A percentile compares a stretch with the other conserved stretches of the same genome.
phyloP scores from a whole-genome alignment of 2,329 filamentous ascomycete genomes.

The Xylaria sp. region DNA sequence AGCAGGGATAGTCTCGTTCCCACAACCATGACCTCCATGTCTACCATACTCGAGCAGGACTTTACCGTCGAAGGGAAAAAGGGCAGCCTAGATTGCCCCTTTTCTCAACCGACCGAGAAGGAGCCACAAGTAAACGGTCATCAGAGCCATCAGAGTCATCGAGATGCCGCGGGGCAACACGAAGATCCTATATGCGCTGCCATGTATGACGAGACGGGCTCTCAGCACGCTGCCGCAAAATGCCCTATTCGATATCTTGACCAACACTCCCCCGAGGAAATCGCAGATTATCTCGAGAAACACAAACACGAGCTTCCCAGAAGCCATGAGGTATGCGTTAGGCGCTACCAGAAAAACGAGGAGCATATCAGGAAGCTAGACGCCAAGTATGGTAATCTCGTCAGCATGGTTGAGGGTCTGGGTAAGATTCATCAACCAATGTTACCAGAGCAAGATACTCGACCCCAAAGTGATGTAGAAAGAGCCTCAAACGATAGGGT shows the following conservation, averaged over 20 bases:
- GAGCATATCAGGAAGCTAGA: conserved; percentile 88
- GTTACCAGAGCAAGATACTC: conserved; percentile 71
- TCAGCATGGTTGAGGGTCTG: conserved; percentile 93
- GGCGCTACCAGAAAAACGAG: conserved; percentile 88
- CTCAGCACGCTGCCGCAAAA: conserved; percentile 66
- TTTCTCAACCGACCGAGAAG: conserved; percentile 61
- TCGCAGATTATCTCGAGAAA: conserved; percentile 91
- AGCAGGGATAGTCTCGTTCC: conserved; percentile 61
- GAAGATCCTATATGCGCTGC: conserved; percentile 73
- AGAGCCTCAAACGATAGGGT: conserved; percentile 75
- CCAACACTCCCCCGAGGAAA: conserved; percentile 91
- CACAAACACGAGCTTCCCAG: conserved; percentile 95
- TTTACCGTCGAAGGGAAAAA: conserved; percentile 87
- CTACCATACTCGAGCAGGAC: conserved; percentile 82
- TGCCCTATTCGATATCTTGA: conserved; percentile 95
- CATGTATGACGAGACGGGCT: conserved; percentile 70
- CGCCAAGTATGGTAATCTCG: conserved; percentile 91
- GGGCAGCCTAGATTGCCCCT: conserved; percentile 84
- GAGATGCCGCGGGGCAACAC: conserved; percentile 57
- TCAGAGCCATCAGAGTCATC: conserved; percentile 49
- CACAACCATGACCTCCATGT: conserved; percentile 66
- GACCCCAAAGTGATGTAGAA: conserved; percentile 59
- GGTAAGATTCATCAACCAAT: conserved; percentile 89
- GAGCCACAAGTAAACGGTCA: conserved; percentile 51
- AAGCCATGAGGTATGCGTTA: conserved; percentile 92